Evolutionary conservation across 805 yeast genomes (phyloP).

Genomic region (Candida tibetensis): DNA sequence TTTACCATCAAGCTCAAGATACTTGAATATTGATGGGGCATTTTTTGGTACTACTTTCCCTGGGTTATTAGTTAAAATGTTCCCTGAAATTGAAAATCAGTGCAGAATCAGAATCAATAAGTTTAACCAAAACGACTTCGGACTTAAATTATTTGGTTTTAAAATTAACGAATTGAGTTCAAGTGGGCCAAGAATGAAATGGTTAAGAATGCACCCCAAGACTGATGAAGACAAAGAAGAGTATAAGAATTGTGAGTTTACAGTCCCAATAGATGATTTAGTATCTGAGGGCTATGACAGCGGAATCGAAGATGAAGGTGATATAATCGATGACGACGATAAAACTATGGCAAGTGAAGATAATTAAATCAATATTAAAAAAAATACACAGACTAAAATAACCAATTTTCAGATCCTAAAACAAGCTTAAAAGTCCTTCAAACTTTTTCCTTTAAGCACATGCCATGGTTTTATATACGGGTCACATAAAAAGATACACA

Average conservation of each 20-base stretch:
- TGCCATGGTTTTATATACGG: too few relatives aligned
- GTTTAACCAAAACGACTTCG: slow-evolving; percentile 53
- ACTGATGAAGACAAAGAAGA: slow-evolving; percentile 61
- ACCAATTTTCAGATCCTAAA: too few relatives aligned
- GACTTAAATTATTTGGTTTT: slow-evolving; percentile 85
- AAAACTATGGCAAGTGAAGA: slow-evolving; percentile 44
- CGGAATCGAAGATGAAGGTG: slow-evolving; percentile 26
- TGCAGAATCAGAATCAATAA: slow-evolving; percentile 53
- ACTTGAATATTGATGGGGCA: slow-evolving; percentile 90
- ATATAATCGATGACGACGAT: slow-evolving; percentile 30
- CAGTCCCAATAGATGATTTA: slow-evolving; percentile 37
- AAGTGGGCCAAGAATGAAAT: slow-evolving; percentile 92
- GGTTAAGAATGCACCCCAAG: slow-evolving; percentile 82
- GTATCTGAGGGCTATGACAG: slow-evolving; percentile 18
- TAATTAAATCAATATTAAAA: slow-evolving; percentile 1
- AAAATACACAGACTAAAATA: too few relatives aligned
- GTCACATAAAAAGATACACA: too few relatives aligned
- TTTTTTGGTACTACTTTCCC: slow-evolving; percentile 96
- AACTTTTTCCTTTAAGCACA: too few relatives aligned
- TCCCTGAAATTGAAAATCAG: slow-evolving; percentile 84
- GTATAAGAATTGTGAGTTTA: slow-evolving; percentile 61
- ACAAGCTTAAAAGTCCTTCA: too few relatives aligned
- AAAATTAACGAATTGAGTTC: slow-evolving; percentile 67
- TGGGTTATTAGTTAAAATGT: slow-evolving; percentile 85
- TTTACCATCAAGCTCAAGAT: slow-evolving; percentile 82